phyloP scores from a whole-genome alignment of 2,329 filamentous ascomycete genomes.

The Hortaea sp. region DNA sequence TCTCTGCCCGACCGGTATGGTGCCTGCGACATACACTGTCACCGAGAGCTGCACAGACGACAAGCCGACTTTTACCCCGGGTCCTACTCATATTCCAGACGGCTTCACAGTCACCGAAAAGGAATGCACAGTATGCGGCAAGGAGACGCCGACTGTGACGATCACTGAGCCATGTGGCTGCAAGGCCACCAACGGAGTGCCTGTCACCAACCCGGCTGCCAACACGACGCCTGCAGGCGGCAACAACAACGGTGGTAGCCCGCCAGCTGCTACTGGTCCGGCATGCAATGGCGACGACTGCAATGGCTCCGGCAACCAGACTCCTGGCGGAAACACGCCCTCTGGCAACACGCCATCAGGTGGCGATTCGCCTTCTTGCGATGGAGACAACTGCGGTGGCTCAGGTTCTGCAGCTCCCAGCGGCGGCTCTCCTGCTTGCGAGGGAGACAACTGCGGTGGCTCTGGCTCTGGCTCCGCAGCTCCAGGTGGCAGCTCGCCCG shows the following conservation, averaged over 20 bases:
- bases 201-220: background rate
- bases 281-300: slow-evolving; percentile 4
- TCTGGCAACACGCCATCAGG: slow-evolving; percentile 2
- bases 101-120: slow-evolving; percentile 26
- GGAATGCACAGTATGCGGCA: slow-evolving; percentile 23
- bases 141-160: slow-evolving; percentile 21
- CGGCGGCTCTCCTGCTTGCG: slow-evolving; percentile 2
- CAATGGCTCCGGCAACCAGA: slow-evolving; percentile 2
- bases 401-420: slow-evolving; percentile 1
- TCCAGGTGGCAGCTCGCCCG: slow-evolving; percentile 3
- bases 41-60: slow-evolving; percentile 27
- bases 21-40: slow-evolving; percentile 25
- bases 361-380: background rate
- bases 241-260: slow-evolving; percentile 3
- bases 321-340: slow-evolving; percentile 3
- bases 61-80: slow-evolving; percentile 25
- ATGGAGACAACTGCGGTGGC: slow-evolving; percentile 4
- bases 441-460: slow-evolving; percentile 4
- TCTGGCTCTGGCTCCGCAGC: slow-evolving; percentile 1
- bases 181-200: slow-evolving; percentile 17
- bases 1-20: slow-evolving; percentile 25
- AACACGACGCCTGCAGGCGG: slow-evolving; percentile 1
- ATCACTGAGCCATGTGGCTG: slow-evolving; percentile 28
- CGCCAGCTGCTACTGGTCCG: background rate
- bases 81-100: slow-evolving; percentile 23